Base-by-base conservation (phyloP, 257 asterid genomes). In the Echium plantagineum region DNA sequence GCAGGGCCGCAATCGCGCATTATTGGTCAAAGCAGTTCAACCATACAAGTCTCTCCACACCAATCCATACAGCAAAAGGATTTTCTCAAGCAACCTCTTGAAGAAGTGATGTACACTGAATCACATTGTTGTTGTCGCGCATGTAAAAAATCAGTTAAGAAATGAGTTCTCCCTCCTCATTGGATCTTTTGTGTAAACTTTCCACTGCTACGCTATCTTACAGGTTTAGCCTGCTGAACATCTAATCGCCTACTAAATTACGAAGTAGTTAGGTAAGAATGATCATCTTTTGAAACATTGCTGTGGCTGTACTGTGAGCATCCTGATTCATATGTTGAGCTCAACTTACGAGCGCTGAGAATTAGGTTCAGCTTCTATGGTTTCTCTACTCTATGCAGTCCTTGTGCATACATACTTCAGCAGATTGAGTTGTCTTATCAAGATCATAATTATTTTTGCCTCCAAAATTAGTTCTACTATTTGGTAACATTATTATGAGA, bases 1-100 rank as follows among this genome's bases (percentile, higher is more conserved):
- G 10, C 71, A 78, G 83, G 83, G 78, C 5, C 38, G 67, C 15
- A 49, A 53, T 30, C 83, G 63, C 21, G 38, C 66, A 12, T 6
- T 63, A 31, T 20, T 74, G 56, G 71, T 74, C 21, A 63, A 69
- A 52, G 78, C 75, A 49, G 48, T 74, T 61, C 63, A 65, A 49
- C 75, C 78, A 52, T 55, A 71, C 66, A 59, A 59, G 65, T 19
- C 38, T 48, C 73, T 74, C 51, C 73, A 73, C 52, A 56, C 71
- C 55, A 78, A 63, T 71, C 83, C 83, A 48, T 71, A 68, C 68
- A 71, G 83, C 75, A 78, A 74, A 71, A 78, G 71, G 66, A 78
- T 78, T 54, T 78, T 78, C 69, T 68, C 83, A 9, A 71, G 68
- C 32, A 72, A 51, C 59, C 72, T 77, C 47, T 55, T 74, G 65